Base-by-base conservation (phyloP, 495 filamentous ascomycete genomes). In the Cudoniella acicularis region DNA sequence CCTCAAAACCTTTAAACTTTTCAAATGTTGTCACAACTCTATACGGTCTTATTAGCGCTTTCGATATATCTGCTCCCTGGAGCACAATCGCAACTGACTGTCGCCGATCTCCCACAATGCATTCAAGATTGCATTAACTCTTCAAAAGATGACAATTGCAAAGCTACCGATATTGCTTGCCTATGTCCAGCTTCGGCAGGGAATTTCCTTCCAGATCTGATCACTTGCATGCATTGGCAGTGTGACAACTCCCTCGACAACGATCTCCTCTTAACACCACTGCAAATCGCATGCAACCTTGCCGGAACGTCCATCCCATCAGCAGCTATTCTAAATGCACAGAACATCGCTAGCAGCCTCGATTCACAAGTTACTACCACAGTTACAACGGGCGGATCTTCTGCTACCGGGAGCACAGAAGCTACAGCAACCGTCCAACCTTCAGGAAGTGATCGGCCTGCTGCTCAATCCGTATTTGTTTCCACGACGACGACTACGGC, bases 221-320 rank as follows among this genome's bases (percentile, higher is more conserved):
- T 69, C 3, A 56, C 69, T 26, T 75, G 72, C 55, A 72, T 73
- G 62, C 70, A 69, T 60, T 64, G 64, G 50, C 64, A 63, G 59
- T 75, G 72, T 56, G 49, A 69, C 27, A 53, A 65, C 30, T 48
- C 59, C 36, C 59, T 70, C 9, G 69, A 64, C 23, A 62, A 64
- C 40, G 57, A 52, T 20, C 59, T 71, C 23, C 57, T 75, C 22
- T 42, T 73, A 18, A 52, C 43, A 20, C 66, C 71, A 18, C 65
- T 75, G 42, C 55, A 66, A 60, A 23, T 67, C 30, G 43, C 45
- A 8, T 75, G 72, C 49, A 57, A 70, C 18, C 17, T 71, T 10
- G 64, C 60, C 0, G 64, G 64, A 6, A 21, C 64, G 17, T 60
- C 64, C 40, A 57, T 66, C 4, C 59, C 64, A 3, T 50, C 40